phyloP scores from a whole-genome alignment of 352 stramenopile genomes.

The Phytophthora vignae region DNA sequence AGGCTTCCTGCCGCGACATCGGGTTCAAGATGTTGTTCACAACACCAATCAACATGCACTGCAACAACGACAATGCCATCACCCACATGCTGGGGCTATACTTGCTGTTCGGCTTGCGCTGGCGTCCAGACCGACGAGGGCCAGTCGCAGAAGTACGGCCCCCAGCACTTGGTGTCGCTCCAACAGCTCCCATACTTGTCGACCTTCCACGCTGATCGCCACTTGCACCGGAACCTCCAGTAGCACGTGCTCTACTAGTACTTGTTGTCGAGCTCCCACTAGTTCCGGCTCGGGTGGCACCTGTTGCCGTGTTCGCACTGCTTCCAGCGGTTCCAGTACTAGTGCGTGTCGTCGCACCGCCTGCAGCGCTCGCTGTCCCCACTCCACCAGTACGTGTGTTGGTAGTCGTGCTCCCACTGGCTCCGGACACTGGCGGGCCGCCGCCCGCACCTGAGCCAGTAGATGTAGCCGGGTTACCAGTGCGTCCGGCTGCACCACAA shows the following conservation, averaged over 20 bases:
- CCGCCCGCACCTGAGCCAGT: not conserved
- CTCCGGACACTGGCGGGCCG: not conserved
- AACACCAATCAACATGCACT: conserved; percentile 16
- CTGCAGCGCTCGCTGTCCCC: no score
- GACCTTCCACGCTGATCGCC: not conserved
- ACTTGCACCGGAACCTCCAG: not conserved
- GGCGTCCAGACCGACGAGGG: conserved; percentile 1
- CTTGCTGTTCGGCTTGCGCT: not conserved
- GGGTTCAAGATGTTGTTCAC: conserved; percentile 15
- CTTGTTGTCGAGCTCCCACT: not conserved
- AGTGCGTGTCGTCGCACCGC: no score
- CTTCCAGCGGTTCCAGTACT: no score
- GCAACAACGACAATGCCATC: conserved; percentile 8
- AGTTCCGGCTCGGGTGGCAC: not conserved
- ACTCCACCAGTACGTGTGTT: no score
- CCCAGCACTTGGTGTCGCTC: not conserved
- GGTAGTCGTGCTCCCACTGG: not conserved
- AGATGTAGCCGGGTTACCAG: not conserved
- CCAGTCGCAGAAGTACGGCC: not conserved
- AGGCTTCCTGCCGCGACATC: not conserved
- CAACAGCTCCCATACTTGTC: not conserved
- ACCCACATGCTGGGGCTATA: conserved; percentile 8
- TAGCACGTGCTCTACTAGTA: no score
- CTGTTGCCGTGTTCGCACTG: no score
- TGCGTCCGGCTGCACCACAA: not conserved